Conservation (phyloP, 208 protist genomes). For the Acanthamoeba culbertsoni region DNA sequence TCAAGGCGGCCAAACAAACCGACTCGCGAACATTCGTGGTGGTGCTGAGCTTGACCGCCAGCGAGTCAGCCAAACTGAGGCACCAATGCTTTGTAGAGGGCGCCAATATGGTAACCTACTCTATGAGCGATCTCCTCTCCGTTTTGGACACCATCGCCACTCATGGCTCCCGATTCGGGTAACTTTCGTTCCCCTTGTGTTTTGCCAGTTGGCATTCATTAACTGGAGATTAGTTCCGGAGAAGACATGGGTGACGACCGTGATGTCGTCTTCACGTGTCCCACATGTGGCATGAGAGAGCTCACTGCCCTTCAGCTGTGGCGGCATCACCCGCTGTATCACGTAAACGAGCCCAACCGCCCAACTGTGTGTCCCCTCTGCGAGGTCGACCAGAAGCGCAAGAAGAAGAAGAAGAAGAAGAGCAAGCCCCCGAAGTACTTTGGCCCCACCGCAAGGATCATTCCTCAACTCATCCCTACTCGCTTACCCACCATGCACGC, state of each 20-base stretch:
- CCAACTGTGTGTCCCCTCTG: conserved; percentile 7
- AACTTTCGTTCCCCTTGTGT: too few species aligned
- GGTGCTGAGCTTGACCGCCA: conserved; percentile 7
- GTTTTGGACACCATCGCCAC: not conserved
- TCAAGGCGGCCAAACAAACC: not conserved
- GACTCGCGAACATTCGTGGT: conserved; percentile 22
- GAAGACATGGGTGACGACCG: not conserved
- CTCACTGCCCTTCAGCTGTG: not conserved
- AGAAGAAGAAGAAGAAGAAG: not conserved
- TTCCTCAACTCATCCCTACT: not conserved
- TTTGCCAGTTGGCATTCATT: not conserved
- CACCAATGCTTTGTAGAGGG: not conserved
- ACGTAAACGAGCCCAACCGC: conserved; percentile 20
- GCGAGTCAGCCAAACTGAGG: not conserved
- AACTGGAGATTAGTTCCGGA: not conserved
- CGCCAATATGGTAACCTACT: conserved; percentile 39
- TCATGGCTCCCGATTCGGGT: not conserved
- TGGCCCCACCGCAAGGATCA: too few species aligned
- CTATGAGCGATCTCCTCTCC: not conserved
- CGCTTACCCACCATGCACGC: not conserved
- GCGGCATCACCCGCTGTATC: conserved; percentile 44
- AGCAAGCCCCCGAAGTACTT: not conserved
- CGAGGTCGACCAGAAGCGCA: not conserved
- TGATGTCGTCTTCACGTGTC: not conserved
- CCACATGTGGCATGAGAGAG: not conserved